Evolutionary conservation across 2,329 filamentous ascomycete species (phyloP).

Genomic region (Cytospora mali): DNA sequence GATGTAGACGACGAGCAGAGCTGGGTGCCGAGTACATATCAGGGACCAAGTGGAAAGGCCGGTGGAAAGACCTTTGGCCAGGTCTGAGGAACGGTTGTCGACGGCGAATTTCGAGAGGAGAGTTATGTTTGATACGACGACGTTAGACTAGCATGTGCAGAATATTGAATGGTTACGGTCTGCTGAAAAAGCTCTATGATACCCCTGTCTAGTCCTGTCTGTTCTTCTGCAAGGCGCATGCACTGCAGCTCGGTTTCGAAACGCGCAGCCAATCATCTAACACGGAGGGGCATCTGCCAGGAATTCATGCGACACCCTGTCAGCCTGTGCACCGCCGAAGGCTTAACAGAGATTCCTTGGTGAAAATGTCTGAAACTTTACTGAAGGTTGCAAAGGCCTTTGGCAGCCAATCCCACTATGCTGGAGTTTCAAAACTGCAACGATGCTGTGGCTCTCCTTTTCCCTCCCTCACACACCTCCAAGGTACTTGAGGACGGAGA

Average conservation of each 20-base stretch:
- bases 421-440: constrained; percentile 3
- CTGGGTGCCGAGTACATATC: constrained; percentile 11
- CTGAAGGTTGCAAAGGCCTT: constrained; percentile 16
- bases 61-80: too few relatives aligned
- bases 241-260: neutral
- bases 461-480: neutral
- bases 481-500: neutral
- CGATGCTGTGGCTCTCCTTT: neutral
- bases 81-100: neutral
- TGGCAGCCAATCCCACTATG: constrained; percentile 22
- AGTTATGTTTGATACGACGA: neutral
- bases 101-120: neutral
- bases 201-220: neutral
- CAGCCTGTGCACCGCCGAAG: neutral
- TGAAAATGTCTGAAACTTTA: constrained; percentile 9
- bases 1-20: neutral
- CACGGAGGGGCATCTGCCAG: constrained; percentile 13
- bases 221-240: constrained; percentile 6
- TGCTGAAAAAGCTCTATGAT: neutral
- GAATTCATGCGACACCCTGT: constrained; percentile 19
- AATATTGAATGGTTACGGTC: constrained; percentile 1
- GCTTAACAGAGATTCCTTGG: neutral
- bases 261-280: constrained; percentile 26
- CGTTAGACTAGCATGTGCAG: neutral
- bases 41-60: constrained; percentile 4